Evolutionary conservation across 1,139 yeast species (phyloP), one percentile per base, ranked within the genome.

Genomic region (Blastobotrys buckinghamii): DNA sequence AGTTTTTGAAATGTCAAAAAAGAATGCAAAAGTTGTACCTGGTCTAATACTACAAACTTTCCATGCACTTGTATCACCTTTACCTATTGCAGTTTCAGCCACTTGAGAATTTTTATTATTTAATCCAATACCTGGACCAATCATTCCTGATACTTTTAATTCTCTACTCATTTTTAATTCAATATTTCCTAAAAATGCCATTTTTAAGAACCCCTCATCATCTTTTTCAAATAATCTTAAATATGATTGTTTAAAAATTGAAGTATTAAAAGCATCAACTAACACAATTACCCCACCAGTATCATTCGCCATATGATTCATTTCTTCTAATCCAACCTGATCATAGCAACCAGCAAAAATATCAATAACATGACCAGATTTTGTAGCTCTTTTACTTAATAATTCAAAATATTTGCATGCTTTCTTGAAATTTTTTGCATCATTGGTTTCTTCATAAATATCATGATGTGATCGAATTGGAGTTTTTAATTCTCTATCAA

Each of bases 301-400:
- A 58, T 77, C 74, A 67, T 84, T 84, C 51, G 95, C 77, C 59
- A 90, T 72, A 51, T 82, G 75, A 67, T 84, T 84, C 97, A 90
- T 89, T 72, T 90, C 97, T 57, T 84, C 83, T 77, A 89, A 81
- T 65, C 97, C 97, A 55, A 89, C 84, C 73, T 90, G 97, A 70
- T 90, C 97, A 65, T 87, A 88, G 71, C 97, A 89, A 51, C 97
- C 97, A 42, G 96, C 96, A 68, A 87, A 89, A 44, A 90, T 78
- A 69, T 90, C 97, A 49, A 90, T 79, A 17, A 87, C 78, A 62
- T 86, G 95, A 26, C 89, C 84, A 63, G 84, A 83, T 47, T 79
- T 77, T 39, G 82, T 70, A 9, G 82, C 82, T 61, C 84, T 83
- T 41, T 79, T 76, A 27, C 95, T 86, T 44, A 90, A 67, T 26